Evolutionary conservation across 345 rosid species (phyloP), one percentile per base, ranked within the genome.

Genomic region (Syzygium aqueum): DNA sequence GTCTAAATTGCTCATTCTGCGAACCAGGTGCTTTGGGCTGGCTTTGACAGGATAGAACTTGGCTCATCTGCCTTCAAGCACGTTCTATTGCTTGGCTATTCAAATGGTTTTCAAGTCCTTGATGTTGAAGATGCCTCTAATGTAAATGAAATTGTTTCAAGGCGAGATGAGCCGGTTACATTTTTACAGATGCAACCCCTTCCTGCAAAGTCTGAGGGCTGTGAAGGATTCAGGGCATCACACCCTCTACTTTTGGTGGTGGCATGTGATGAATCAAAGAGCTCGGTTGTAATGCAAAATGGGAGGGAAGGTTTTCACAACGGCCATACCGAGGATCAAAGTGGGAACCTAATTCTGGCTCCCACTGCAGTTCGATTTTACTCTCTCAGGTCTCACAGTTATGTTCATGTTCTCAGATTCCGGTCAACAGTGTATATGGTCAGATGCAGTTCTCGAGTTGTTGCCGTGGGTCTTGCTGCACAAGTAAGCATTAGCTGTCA

Each of bases 221-320:
- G 53, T 89, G 98, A 97, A 94, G 99, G 98, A n/a, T 96, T 92
- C 88, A 91, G 92, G 91, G 89, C 95, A 88, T 94, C 99, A 11
- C 99, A 96, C 93, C 99, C 99, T 77, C 90, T 97, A 87, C 99
- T 97, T 85, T 84, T 96, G 88, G 97, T 95, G 88, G 99, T 96
- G 90, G 96, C 96, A 67, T 94, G 94, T 89, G 99, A 95, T 89
- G 99, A 95, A 88, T 88, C 97, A 21, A 94, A 93, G 84, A 90
- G 89, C 90, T 89, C 94, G 5, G 89, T 89, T 86, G 65, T 85
- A 78, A 51, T 89, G 77, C 90, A 86, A 65, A 88, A 89, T 65
- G 92, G 95, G 85, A 94, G 94, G 92, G 98, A 95, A 89, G 96
- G 95, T 49, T 90, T 90, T 86, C 93, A 93, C 88, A 94, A 95